Percentiles rank a stretch among this genome's conserved stretches.
Evolutionary conservation across 1,284 basidiomycete genomes (phyloP).

Genomic region (Pyrrhoderma noxium): DNA sequence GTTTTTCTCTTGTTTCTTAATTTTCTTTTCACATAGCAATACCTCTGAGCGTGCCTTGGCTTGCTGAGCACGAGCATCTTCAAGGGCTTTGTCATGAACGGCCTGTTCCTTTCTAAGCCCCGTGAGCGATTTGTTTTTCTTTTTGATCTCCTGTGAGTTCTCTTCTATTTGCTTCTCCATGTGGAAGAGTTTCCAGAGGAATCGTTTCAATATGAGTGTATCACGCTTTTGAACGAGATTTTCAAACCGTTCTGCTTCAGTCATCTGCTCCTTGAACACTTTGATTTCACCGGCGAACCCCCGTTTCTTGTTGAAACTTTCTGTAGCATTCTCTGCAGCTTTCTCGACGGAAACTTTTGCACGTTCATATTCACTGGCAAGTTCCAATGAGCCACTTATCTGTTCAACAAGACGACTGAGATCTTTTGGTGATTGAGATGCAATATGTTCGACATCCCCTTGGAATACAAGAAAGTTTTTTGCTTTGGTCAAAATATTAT

Average conservation of each 20-base stretch:
- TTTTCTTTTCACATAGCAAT: conserved; percentile 65
- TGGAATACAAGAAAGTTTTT: conserved; percentile 99
- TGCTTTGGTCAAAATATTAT: conserved; percentile 97
- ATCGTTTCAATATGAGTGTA: conserved; percentile 70
- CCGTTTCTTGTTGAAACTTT: conserved; percentile 89
- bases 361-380: conserved; percentile 83
- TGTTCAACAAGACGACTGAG: conserved; percentile 91
- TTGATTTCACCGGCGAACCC: conserved; percentile 94
- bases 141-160: conserved; percentile 63
- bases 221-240: conserved; percentile 70
- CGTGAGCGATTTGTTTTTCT: conserved; percentile 63
- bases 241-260: conserved; percentile 88
- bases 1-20: conserved; percentile 78
- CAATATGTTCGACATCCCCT: conserved; percentile 97
- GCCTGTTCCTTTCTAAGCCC: conserved; percentile 65
- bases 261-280: conserved; percentile 96
- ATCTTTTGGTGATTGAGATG: conserved; percentile 89
- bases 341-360: conserved; percentile 83
- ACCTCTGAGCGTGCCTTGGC: conserved; percentile 71
- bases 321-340: conserved; percentile 89
- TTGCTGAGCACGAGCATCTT: conserved; percentile 72
- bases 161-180: conserved; percentile 76
- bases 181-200: conserved; percentile 88
- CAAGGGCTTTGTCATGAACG: conserved; percentile 62
- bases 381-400: conserved; percentile 89